Conservation (phyloP, 148 eudicot species). For the Chenopodium formosanum region DNA sequence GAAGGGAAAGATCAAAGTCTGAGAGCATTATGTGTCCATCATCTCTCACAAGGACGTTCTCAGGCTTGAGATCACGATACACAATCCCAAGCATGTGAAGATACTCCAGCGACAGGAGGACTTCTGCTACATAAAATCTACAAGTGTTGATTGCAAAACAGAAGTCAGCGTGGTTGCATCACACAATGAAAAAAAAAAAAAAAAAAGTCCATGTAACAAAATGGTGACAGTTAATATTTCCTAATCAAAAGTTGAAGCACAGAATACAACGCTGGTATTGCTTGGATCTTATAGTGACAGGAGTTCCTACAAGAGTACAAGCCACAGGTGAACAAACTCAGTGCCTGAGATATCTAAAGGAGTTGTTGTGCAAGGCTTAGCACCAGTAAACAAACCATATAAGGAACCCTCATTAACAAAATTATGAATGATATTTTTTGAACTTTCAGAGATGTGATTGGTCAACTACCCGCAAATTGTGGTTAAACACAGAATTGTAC, state of each 20-base stretch:
- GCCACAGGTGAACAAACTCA: neutral
- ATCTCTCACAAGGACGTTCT: conserved; percentile 70
- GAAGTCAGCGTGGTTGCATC: neutral
- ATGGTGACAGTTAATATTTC: neutral
- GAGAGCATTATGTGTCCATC: conserved; percentile 83
- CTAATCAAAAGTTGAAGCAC: neutral
- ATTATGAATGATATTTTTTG: neutral
- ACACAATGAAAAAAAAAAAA: neutral
- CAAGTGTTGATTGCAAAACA: conserved; percentile 13
- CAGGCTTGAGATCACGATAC: conserved; percentile 71
- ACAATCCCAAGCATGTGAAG: conserved; percentile 82
- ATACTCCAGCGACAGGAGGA: conserved; percentile 65
- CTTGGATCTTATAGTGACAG: neutral
- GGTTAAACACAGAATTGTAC: neutral
- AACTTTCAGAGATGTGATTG: neutral
- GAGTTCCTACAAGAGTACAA: neutral
- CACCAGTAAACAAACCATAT: neutral
- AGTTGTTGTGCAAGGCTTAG: neutral
- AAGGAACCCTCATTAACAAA: neutral
- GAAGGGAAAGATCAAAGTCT: conserved; percentile 72
- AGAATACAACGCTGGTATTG: neutral
- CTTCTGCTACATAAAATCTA: conserved; percentile 78
- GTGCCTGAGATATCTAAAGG: neutral
- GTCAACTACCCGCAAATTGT: neutral
- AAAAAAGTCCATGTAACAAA: neutral